Percentiles rank a stretch among this genome's conserved stretches.
These are phyloP conservation scores for Claviceps capensis DNA, from an alignment of 2,329 filamentous ascomycete genomes.

Conservation along the genomic window DNA sequence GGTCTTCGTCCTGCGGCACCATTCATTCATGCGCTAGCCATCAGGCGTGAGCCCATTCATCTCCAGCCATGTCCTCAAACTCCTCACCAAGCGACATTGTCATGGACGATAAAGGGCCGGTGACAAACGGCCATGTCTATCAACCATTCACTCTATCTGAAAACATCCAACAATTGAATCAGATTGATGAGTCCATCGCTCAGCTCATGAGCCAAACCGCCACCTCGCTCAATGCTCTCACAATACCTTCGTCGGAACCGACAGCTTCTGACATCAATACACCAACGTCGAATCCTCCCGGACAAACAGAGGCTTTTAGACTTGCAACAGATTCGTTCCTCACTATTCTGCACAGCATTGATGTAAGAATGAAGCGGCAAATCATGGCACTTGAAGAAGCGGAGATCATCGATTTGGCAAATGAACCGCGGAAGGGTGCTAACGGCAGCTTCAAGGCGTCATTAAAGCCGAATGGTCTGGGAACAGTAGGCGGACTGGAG, in stretches of 20 bases:
- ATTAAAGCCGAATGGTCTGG: slow-evolving; percentile 40
- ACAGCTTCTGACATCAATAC: slow-evolving; percentile 7
- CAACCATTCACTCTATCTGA: slow-evolving; percentile 58
- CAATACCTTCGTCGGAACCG: slow-evolving; percentile 16
- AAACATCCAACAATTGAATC: slow-evolving; percentile 66
- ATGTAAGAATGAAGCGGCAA: slow-evolving; percentile 52
- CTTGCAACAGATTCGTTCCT: slow-evolving; percentile 54
- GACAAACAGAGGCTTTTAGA: slow-evolving; percentile 44
- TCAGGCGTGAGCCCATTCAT: background rate
- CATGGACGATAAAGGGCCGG: slow-evolving; percentile 14
- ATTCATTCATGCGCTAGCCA: background rate
- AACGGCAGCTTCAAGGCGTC: slow-evolving; percentile 26
- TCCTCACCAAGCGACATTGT: slow-evolving; percentile 15
- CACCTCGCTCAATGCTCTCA: slow-evolving; percentile 30
- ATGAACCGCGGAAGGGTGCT: slow-evolving; percentile 18
- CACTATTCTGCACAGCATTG: slow-evolving; percentile 56
- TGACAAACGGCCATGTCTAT: slow-evolving; percentile 16
- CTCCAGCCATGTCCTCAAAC: slow-evolving; percentile 14
- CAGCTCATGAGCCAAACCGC: slow-evolving; percentile 30
- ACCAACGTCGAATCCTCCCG: slow-evolving; percentile 25
- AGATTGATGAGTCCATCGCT: slow-evolving; percentile 52
- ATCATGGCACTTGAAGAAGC: slow-evolving; percentile 74
- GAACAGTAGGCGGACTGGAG: slow-evolving; percentile 51
- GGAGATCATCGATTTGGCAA: slow-evolving; percentile 47
- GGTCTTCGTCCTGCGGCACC: background rate